Conservation (phyloP, 768 basidiomycete genomes). For the Saitozyma podzolica region DNA sequence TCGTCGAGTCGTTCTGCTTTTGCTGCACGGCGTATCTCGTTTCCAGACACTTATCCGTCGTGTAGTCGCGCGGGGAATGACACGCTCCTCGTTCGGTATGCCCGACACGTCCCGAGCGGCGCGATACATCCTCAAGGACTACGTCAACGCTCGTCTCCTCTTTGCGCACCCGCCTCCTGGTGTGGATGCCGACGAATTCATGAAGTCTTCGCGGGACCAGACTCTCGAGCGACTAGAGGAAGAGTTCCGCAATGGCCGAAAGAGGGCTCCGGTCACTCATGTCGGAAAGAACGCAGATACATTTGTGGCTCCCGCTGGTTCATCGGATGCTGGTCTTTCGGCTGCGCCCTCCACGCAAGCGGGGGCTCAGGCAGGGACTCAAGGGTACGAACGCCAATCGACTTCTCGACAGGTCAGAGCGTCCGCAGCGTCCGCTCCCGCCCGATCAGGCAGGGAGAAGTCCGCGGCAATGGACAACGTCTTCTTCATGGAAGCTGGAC, state of each 20-base stretch:
- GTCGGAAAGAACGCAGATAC: slow-evolving; percentile 83
- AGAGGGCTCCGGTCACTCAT: slow-evolving; percentile 81
- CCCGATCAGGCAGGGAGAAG: slow-evolving; percentile 42
- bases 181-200: slow-evolving; percentile 68
- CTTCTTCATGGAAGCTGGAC: slow-evolving; percentile 69
- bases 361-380: slow-evolving; percentile 3
- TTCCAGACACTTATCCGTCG: neutral
- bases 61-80: slow-evolving; percentile 87
- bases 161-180: slow-evolving; percentile 83
- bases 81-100: slow-evolving; percentile 90
- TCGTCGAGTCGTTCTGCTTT: slow-evolving; percentile 22
- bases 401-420: slow-evolving; percentile 40
- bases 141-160: slow-evolving; percentile 88
- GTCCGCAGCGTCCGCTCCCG: slow-evolving; percentile 47
- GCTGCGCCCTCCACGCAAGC: slow-evolving; percentile 16
- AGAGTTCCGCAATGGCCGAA: slow-evolving; percentile 63
- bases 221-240: slow-evolving; percentile 60
- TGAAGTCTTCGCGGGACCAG: slow-evolving; percentile 64
- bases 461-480: slow-evolving; percentile 72
- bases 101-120: slow-evolving; percentile 95
- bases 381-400: slow-evolving; percentile 55
- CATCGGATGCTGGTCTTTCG: slow-evolving; percentile 37
- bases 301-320: slow-evolving; percentile 59
- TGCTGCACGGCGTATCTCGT: neutral
- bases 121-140: slow-evolving; percentile 91